These are phyloP conservation scores for Trichoderma guizhouense DNA, from an alignment of 2,329 filamentous ascomycete genomes.

Conservation along the genomic window DNA sequence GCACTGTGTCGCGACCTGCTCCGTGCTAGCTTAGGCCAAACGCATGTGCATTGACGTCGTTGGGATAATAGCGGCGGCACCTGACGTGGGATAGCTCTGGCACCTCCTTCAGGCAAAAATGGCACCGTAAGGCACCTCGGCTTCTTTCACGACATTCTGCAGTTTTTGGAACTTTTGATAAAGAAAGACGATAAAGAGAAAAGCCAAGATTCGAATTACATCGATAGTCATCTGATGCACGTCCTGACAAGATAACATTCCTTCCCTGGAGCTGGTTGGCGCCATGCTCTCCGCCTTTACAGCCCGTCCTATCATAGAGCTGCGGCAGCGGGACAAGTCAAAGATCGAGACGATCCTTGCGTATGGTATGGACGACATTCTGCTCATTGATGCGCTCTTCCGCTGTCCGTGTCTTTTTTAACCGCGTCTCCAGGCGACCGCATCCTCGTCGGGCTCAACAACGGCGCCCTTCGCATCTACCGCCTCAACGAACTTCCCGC, in stretches of 20 bases:
- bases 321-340: slow-evolving; percentile 91
- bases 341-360: slow-evolving; percentile 95
- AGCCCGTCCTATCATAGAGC: slow-evolving; percentile 93
- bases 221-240: slow-evolving; percentile 29
- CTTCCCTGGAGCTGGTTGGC: slow-evolving; percentile 41
- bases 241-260: slow-evolving; percentile 27
- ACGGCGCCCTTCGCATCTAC: slow-evolving; percentile 84
- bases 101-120: slow-evolving; percentile 11
- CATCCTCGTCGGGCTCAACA: slow-evolving; percentile 87
- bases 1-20: slow-evolving; percentile 25
- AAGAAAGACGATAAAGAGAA: background rate
- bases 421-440: slow-evolving; percentile 64
- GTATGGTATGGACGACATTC: slow-evolving; percentile 58
- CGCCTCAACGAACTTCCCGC: slow-evolving; percentile 69
- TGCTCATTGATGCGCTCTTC: background rate
- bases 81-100: slow-evolving; percentile 12
- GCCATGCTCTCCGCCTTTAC: slow-evolving; percentile 97
- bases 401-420: background rate
- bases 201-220: background rate
- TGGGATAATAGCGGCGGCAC: slow-evolving; percentile 13
- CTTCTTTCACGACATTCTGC: background rate
- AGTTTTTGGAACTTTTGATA: background rate
- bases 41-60: slow-evolving; percentile 32
- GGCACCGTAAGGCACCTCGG: background rate
- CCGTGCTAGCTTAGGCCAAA: slow-evolving; percentile 26